Evolutionary conservation across 129 eudicot species (phyloP).

Genomic region (Flaveria linearis): DNA sequence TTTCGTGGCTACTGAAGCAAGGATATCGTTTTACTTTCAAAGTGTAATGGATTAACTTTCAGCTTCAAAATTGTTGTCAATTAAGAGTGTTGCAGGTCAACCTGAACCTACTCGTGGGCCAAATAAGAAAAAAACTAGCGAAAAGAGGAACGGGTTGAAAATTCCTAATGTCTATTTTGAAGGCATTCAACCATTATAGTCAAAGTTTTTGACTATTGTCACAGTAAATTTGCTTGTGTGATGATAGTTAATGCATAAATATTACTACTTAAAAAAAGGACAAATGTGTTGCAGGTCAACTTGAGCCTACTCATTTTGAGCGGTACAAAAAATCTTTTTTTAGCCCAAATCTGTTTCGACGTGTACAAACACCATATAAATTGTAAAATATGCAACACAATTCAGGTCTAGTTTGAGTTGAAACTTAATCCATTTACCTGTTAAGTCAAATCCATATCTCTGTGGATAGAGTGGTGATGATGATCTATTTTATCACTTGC

Average conservation of each 20-base stretch:
- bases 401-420: not conserved
- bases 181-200: not conserved
- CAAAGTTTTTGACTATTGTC: not conserved
- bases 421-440: not conserved
- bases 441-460: conserved; percentile 2
- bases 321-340: not conserved
- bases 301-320: not conserved
- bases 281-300: not conserved
- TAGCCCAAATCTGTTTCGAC: conserved; percentile 2
- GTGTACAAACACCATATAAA: not conserved
- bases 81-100: too few species aligned
- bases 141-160: not conserved
- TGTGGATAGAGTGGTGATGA: not conserved
- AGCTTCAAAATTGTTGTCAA: not conserved
- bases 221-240: not conserved
- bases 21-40: not conserved
- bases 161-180: not conserved
- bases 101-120: not conserved
- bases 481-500: not conserved
- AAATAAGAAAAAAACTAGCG: not conserved
- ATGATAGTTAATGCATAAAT: not conserved
- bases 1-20: not conserved
- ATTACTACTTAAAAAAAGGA: not conserved
- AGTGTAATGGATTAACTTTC: conserved; percentile 4
- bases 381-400: not conserved